phyloP scores from a whole-genome alignment of 441 rosid genomes.

The Erodium trifolium region DNA sequence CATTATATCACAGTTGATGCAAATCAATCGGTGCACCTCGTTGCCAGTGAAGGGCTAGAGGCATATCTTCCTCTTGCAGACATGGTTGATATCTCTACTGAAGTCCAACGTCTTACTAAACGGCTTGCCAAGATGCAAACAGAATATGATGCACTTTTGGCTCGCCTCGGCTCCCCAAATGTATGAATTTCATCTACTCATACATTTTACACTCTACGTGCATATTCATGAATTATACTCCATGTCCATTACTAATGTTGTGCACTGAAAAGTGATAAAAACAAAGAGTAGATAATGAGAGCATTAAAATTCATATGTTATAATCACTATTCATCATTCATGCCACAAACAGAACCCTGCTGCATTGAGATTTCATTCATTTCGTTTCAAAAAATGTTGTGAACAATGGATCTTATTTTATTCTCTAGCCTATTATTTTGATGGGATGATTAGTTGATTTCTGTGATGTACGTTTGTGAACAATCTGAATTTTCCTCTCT shows the following conservation, averaged over 20 bases:
- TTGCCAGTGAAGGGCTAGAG: slow-evolving; percentile 91
- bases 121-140: slow-evolving; percentile 81
- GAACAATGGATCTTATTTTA: too few species aligned
- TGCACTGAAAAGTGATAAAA: background rate
- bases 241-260: too few species aligned
- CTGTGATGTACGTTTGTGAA: background rate
- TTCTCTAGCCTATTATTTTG: background rate
- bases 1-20: slow-evolving; percentile 49
- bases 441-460: background rate
- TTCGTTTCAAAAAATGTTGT: too few species aligned
- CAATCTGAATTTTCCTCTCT: slow-evolving; percentile 7
- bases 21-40: slow-evolving; percentile 71
- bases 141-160: slow-evolving; percentile 59
- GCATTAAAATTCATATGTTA: background rate
- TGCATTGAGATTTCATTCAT: background rate
- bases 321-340: background rate
- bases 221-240: too few species aligned
- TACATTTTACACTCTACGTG: slow-evolving; percentile 7
- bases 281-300: background rate
- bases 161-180: slow-evolving; percentile 70
- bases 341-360: background rate
- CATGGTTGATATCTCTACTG: slow-evolving; percentile 86
- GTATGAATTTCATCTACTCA: slow-evolving; percentile 31
- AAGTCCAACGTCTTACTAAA: slow-evolving; percentile 78
- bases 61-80: slow-evolving; percentile 91